Percentiles rank a stretch among this genome's conserved stretches.
phyloP scores from a whole-genome alignment of 345 rosid genomes.

The Clausena lansium region DNA sequence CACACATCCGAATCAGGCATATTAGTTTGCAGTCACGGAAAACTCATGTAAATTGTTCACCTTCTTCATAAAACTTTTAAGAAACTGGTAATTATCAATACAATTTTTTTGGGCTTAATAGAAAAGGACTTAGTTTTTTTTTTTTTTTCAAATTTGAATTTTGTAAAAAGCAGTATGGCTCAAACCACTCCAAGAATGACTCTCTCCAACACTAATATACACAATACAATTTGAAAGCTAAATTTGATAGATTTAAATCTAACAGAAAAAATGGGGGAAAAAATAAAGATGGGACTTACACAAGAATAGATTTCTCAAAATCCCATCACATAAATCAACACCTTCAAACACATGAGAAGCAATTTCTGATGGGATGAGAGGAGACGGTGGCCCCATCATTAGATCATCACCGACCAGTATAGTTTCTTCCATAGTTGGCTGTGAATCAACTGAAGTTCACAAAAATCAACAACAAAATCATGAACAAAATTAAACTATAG shows the following conservation, averaged over 20 bases:
- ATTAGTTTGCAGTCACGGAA: neutral
- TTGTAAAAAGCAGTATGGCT: neutral
- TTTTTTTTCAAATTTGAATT: neutral
- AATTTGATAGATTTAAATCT: neutral
- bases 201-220: neutral
- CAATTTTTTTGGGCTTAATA: neutral
- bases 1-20: neutral
- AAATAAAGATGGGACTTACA: slow-evolving; percentile 52
- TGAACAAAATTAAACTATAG: neutral
- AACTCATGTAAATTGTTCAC: neutral
- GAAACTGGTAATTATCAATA: neutral
- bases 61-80: neutral
- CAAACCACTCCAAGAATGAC: neutral
- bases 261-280: neutral
- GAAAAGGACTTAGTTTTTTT: neutral
- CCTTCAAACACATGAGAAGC: slow-evolving; percentile 89
- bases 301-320: slow-evolving; percentile 76
- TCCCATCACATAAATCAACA: slow-evolving; percentile 78
- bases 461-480: slow-evolving; percentile 14
- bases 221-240: neutral
- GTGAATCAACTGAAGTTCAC: slow-evolving; percentile 74
- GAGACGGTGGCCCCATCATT: slow-evolving; percentile 93
- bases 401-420: slow-evolving; percentile 91
- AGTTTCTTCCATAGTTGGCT: slow-evolving; percentile 94
- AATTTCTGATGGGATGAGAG: slow-evolving; percentile 84